Conservation (phyloP, 164 flowering plant genomes). For the Euptelea pleiosperma region DNA sequence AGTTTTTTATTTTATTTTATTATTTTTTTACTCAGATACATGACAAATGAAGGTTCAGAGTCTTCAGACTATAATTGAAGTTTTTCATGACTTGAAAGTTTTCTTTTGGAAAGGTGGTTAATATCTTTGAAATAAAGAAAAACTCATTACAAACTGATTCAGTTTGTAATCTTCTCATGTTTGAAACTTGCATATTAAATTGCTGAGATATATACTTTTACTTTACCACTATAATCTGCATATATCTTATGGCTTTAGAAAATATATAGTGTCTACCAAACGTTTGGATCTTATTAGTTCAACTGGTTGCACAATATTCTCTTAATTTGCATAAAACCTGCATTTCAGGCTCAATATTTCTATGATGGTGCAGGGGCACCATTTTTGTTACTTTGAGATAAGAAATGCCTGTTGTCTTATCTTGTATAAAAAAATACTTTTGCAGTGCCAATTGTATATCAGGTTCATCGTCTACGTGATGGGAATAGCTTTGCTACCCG, state of each 20-base stretch:
- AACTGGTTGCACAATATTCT: neutral
- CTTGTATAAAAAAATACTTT: constrained; percentile 2
- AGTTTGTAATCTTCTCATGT: too few species aligned
- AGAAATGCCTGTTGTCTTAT: neutral
- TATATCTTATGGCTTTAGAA: neutral
- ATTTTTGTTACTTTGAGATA: neutral
- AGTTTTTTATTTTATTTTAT: too few species aligned
- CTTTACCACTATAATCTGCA: too few species aligned
- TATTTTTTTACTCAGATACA: too few species aligned
- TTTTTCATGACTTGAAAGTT: too few species aligned
- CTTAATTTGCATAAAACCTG: neutral
- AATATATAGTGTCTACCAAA: neutral
- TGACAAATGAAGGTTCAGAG: too few species aligned
- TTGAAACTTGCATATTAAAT: too few species aligned
- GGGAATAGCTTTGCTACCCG: constrained; percentile 91
- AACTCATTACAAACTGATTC: too few species aligned
- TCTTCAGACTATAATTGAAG: too few species aligned
- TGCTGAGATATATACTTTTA: too few species aligned
- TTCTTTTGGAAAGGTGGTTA: too few species aligned
- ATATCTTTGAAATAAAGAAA: too few species aligned
- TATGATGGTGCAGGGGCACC: neutral
- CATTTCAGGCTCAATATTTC: neutral
- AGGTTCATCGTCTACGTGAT: constrained; percentile 81
- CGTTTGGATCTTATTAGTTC: neutral
- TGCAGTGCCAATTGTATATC: constrained; percentile 88